phyloP scores from a whole-genome alignment of 2,329 filamentous ascomycete genomes.

The Penicillium sp. region DNA sequence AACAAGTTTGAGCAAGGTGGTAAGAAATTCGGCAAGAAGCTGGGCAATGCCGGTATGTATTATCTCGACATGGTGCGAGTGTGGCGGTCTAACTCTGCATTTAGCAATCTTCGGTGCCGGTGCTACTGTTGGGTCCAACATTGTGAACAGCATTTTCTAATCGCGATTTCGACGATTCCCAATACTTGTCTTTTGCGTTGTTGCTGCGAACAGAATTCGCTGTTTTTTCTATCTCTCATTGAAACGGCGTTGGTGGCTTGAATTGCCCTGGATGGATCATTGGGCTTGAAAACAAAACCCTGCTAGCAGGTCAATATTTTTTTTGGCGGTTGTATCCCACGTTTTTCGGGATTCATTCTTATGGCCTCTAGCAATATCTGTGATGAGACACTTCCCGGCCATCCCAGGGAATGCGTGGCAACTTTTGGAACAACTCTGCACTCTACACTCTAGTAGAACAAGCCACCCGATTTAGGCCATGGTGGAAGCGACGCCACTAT shows the following conservation, averaged over 20 bases:
- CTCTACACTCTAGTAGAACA: not conserved
- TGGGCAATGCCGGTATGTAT: constrained; percentile 61
- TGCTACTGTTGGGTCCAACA: constrained; percentile 81
- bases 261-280: constrained; percentile 7
- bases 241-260: constrained; percentile 34
- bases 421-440: not conserved
- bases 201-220: constrained; percentile 1
- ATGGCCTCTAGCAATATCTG: not conserved
- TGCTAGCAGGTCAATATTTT: not conserved
- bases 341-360: not conserved
- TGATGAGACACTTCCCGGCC: not conserved
- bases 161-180: not conserved
- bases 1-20: constrained; percentile 69
- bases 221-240: constrained; percentile 22
- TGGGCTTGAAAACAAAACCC: not conserved
- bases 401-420: not conserved
- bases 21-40: constrained; percentile 96
- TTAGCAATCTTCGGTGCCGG: constrained; percentile 87
- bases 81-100: constrained; percentile 19
- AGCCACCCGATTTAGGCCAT: not conserved
- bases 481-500: not conserved
- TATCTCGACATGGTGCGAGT: not conserved
- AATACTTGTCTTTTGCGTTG: not conserved
- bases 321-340: not conserved
- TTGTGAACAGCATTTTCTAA: constrained; percentile 87